Evolutionary conservation across 2,329 filamentous ascomycete genomes (phyloP).

Genomic region (Fusarium illudens): DNA sequence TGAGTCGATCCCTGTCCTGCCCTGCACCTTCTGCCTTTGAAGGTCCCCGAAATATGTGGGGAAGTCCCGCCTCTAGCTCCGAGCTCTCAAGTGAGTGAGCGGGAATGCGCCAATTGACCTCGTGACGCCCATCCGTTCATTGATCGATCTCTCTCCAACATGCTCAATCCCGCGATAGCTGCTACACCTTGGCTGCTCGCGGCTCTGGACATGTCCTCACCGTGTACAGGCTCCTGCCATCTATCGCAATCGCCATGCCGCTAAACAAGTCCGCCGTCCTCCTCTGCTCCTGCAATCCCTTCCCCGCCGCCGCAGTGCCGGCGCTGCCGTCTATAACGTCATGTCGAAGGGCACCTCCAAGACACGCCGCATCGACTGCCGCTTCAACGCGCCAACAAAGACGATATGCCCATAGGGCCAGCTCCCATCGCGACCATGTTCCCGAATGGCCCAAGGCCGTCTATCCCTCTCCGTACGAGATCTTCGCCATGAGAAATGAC

Average conservation of each 20-base stretch:
- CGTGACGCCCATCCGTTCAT: slow-evolving; percentile 10
- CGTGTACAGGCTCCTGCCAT: slow-evolving; percentile 14
- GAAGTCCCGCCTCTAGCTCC: background rate
- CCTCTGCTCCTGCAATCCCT: slow-evolving; percentile 34
- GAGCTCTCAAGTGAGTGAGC: background rate
- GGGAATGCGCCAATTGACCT: slow-evolving; percentile 28
- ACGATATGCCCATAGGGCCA: slow-evolving; percentile 30
- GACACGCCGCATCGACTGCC: slow-evolving; percentile 2
- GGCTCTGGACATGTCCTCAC: slow-evolving; percentile 32
- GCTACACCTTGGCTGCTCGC: slow-evolving; percentile 6
- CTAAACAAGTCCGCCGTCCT: slow-evolving; percentile 30
- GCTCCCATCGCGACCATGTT: slow-evolving; percentile 13
- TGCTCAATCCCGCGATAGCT: slow-evolving; percentile 34
- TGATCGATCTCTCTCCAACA: slow-evolving; percentile 34
- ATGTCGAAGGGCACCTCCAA: slow-evolving; percentile 23
- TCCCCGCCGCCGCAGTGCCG: slow-evolving; percentile 20
- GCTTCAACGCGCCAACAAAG: slow-evolving; percentile 13
- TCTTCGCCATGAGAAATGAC: slow-evolving; percentile 69
- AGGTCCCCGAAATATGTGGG: slow-evolving; percentile 8
- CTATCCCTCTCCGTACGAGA: slow-evolving; percentile 86
- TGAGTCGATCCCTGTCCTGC: slow-evolving; percentile 24
- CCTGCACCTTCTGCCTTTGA: background rate
- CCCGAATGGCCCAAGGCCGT: slow-evolving; percentile 57
- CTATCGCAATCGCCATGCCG: slow-evolving; percentile 29
- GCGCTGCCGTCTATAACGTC: slow-evolving; percentile 37